Conservation (phyloP, 2,329 filamentous ascomycete species). For the Talaromyces verruculosus region DNA sequence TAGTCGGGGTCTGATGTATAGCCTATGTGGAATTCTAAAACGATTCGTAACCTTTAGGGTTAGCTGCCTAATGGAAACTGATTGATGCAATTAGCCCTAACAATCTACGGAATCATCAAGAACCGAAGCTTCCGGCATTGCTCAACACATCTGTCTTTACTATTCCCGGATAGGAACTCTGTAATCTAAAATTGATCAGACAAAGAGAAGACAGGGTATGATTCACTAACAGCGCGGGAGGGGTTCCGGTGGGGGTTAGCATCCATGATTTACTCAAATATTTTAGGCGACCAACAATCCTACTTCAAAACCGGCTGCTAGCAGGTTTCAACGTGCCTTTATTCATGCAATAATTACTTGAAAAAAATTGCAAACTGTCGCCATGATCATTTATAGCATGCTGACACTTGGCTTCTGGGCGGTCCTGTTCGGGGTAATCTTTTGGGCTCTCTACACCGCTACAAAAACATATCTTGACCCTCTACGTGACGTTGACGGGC, state of each 20-base stretch:
- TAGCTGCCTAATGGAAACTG: not conserved
- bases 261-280: not conserved
- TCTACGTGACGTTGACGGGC: constrained; percentile 2
- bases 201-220: not conserved
- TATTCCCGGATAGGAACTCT: not conserved
- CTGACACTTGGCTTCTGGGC: not conserved
- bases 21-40: not conserved
- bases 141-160: not conserved
- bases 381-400: not conserved
- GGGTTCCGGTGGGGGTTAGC: not conserved
- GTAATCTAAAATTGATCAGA: too few species aligned
- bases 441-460: not conserved
- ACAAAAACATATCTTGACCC: not conserved
- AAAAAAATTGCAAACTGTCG: not conserved
- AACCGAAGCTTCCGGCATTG: not conserved
- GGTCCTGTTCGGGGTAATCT: not conserved
- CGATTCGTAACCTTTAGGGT: not conserved
- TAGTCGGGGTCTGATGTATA: too few species aligned
- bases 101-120: not conserved
- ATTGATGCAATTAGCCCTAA: not conserved
- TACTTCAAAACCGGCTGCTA: not conserved
- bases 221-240: not conserved
- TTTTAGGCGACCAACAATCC: not conserved
- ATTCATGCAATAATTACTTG: not conserved
- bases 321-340: not conserved